These are phyloP conservation scores for Arabidopsis arenosa DNA, from an alignment of 345 rosid species.

Conservation along the genomic window DNA sequence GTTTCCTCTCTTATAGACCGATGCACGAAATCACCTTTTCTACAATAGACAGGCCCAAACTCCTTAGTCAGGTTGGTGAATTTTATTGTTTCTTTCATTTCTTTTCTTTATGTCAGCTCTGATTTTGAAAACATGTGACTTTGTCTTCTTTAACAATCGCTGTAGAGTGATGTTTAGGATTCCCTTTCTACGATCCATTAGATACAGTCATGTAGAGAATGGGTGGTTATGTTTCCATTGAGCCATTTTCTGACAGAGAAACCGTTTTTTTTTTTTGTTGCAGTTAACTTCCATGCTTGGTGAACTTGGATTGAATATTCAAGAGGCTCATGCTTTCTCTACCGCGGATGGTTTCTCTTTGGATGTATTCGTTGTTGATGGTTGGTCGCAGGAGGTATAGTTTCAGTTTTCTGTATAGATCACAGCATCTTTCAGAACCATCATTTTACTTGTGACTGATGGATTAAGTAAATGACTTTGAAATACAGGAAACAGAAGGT, in stretches of 20 bases:
- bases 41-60: constrained; percentile 94
- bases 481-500: constrained; percentile 72
- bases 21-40: constrained; percentile 98
- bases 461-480: constrained; percentile 11
- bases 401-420: constrained; percentile 11
- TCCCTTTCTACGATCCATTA: neutral
- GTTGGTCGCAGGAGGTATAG: constrained; percentile 88
- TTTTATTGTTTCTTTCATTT: neutral
- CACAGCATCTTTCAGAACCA: constrained; percentile 14
- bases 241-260: constrained; percentile 13
- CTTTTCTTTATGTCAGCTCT: neutral
- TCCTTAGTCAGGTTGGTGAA: constrained; percentile 80
- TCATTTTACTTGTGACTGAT: constrained; percentile 12
- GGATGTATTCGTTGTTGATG: constrained; percentile 95
- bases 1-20: constrained; percentile 64
- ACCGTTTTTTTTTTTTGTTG: constrained; percentile 17
- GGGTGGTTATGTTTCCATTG: neutral
- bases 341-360: constrained; percentile 92
- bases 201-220: constrained; percentile 6
- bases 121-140: neutral
- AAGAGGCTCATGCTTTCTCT: constrained; percentile 97
- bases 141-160: neutral
- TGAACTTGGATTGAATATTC: constrained; percentile 89
- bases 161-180: neutral
- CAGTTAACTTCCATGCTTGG: constrained; percentile 89